Evolutionary conservation across 768 basidiomycete genomes (phyloP), one percentile per base, ranked within the genome.

Genomic region (Mycena albidolilacea): DNA sequence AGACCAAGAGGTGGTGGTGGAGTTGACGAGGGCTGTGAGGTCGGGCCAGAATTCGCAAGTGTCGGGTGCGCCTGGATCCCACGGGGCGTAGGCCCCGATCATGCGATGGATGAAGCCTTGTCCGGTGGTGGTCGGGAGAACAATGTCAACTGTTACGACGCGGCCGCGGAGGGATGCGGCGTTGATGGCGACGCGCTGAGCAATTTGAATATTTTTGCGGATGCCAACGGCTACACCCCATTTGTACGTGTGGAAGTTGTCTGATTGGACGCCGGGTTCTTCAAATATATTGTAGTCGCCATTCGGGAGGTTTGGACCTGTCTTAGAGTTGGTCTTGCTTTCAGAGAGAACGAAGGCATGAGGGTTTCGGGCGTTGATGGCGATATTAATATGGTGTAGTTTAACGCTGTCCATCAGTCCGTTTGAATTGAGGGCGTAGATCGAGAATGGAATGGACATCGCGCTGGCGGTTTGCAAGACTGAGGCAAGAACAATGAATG

Each of bases 61-160:
- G 72, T 79, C 30, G 74, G 71, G 58, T 0, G 15, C 48, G 15
- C 79, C 78, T 10, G 80, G 81, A 50, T 81, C 76, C 79, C 78
- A 81, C 0, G 78, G 81, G 0, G 80, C 80, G 59, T 81, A 81
- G 12, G 58, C 72, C 0, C 77, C 79, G n/a, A 81, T 75, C 6
- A 81, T 15, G 2, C 76, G 65, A 64, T 81, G 80, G 0, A 19
- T 17, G 54, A 79, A 74, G 1, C 67, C 76, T 14, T 38, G 19
- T 38, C 74, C 71, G 35, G 65, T 38, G n/a, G 50, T 21, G 3
- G 76, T 79, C 4, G 64, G 75, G 0, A 80, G 60, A 0, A 74
- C 64, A 7, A 81, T 35, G 50, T 80, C 79, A 2, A 79, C 63
- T 5, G 71, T 75, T 5, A 80, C 52, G 0, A 74, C 69, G 17